Conservation (phyloP, 345 rosid species). For the Geranium rotundifolium region DNA sequence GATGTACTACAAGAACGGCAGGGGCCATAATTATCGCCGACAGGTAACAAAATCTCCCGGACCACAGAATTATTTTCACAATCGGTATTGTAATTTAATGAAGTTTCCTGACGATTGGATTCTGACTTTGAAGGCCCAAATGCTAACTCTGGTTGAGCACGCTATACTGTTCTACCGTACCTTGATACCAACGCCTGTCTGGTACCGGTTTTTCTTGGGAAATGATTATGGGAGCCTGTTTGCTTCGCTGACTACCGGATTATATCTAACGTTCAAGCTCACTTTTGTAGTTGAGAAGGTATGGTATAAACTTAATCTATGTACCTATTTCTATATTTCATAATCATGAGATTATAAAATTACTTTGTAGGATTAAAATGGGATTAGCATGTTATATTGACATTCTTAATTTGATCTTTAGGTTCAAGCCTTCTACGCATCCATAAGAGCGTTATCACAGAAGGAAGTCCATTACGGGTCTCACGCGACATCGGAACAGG, state of each 20-base stretch:
- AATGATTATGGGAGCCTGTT: slow-evolving; percentile 84
- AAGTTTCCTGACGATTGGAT: slow-evolving; percentile 7
- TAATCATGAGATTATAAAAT: background rate
- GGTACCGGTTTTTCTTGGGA: slow-evolving; percentile 84
- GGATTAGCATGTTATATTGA: background rate
- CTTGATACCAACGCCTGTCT: slow-evolving; percentile 75
- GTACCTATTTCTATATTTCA: background rate
- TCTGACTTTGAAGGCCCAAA: slow-evolving; percentile 49
- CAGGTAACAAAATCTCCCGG: slow-evolving; percentile 27
- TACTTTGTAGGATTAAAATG: background rate
- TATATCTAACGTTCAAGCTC: slow-evolving; percentile 79
- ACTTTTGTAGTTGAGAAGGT: slow-evolving; percentile 76
- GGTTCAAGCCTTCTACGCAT: slow-evolving; percentile 46
- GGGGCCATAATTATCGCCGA: slow-evolving; percentile 35
- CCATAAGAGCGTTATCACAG: slow-evolving; percentile 32
- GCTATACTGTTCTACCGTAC: slow-evolving; percentile 61
- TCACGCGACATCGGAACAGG: slow-evolving; percentile 53
- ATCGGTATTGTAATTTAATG: background rate
- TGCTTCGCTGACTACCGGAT: slow-evolving; percentile 67
- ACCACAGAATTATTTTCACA: background rate
- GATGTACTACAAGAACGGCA: slow-evolving; percentile 44
- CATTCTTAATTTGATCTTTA: slow-evolving; percentile 4
- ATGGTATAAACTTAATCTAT: slow-evolving; percentile 1
- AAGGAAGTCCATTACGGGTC: slow-evolving; percentile 54
- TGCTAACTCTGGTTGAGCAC: slow-evolving; percentile 72